phyloP scores from a whole-genome alignment of 2,329 filamentous ascomycete species.

The Akanthomyces dipterigenus region DNA sequence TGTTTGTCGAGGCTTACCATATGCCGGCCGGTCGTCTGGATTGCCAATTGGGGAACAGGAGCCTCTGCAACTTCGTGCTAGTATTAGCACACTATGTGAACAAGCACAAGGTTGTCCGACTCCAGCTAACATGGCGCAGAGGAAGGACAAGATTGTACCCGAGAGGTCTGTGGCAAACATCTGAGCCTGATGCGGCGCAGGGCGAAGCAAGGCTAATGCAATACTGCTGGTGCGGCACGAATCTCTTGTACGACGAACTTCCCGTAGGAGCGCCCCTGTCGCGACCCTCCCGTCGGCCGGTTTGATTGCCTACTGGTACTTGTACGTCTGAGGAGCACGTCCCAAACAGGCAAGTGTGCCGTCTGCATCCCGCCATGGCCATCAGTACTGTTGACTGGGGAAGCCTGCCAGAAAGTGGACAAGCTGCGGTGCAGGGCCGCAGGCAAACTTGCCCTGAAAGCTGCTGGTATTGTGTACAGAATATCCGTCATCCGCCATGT shows the following conservation, averaged over 20 bases:
- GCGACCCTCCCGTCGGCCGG: not conserved
- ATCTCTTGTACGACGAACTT: conserved; percentile 1
- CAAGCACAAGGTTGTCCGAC: not conserved
- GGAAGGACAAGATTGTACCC: not conserved
- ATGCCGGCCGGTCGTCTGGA: not conserved
- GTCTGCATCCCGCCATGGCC: not conserved
- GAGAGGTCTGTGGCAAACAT: not conserved
- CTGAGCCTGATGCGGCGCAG: not conserved
- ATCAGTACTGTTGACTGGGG: not conserved
- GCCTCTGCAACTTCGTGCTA: not conserved
- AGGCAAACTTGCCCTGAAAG: not conserved
- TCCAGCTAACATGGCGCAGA: not conserved
- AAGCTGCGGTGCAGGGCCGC: not conserved
- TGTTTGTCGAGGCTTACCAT: conserved; percentile 1
- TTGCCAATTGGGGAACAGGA: not conserved
- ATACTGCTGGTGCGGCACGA: not conserved
- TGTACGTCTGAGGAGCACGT: not conserved
- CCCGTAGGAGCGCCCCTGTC: not conserved
- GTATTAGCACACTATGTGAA: not conserved
- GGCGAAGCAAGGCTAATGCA: not conserved
- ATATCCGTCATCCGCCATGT: no score
- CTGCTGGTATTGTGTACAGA: no score
- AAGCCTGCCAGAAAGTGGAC: not conserved
- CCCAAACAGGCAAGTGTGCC: not conserved
- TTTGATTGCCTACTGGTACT: not conserved